Percentiles rank a stretch among this genome's conserved stretches.
These are phyloP conservation scores for Quercus wislizeni DNA, from an alignment of 306 rosid genomes.

Conservation along the genomic window DNA sequence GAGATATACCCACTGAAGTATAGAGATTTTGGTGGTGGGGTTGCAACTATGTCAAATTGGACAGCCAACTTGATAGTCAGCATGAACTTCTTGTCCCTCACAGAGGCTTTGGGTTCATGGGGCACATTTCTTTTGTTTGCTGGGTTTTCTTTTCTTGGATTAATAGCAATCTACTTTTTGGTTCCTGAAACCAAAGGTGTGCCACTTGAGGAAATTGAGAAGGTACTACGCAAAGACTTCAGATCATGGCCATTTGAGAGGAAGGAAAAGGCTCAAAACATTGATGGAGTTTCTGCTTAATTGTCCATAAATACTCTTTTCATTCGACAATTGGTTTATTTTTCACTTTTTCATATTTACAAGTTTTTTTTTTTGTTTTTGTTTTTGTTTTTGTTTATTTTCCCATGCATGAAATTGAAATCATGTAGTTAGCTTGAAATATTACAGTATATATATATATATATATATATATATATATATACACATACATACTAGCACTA, in stretches of 20 bases:
- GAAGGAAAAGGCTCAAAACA: not conserved
- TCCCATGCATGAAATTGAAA: too few relatives aligned
- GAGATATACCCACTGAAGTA: slow-evolving; percentile 77
- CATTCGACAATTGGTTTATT: too few relatives aligned
- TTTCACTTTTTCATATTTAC: too few relatives aligned
- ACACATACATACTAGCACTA: too few relatives aligned
- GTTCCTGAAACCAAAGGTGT: slow-evolving; percentile 57
- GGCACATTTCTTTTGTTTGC: slow-evolving; percentile 71
- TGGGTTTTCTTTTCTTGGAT: slow-evolving; percentile 40
- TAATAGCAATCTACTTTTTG: slow-evolving; percentile 36
- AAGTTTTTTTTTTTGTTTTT: too few relatives aligned
- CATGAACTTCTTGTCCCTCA: slow-evolving; percentile 64
- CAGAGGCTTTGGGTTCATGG: slow-evolving; percentile 46
- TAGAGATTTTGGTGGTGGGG: slow-evolving; percentile 79
- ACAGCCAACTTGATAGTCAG: slow-evolving; percentile 65
- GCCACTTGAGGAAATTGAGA: slow-evolving; percentile 48
- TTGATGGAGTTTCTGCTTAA: not conserved
- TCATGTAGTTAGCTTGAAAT: too few relatives aligned
- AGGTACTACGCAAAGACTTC: slow-evolving; percentile 32
- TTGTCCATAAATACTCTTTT: too few relatives aligned
- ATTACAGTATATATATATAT: too few relatives aligned
- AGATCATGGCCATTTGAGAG: not conserved
- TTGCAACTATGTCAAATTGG: slow-evolving; percentile 86
- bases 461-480: too few relatives aligned
- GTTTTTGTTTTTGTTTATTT: too few relatives aligned